Conservation (phyloP, 371 early-diverging fungal genomes). For the Mortierella sp. region DNA sequence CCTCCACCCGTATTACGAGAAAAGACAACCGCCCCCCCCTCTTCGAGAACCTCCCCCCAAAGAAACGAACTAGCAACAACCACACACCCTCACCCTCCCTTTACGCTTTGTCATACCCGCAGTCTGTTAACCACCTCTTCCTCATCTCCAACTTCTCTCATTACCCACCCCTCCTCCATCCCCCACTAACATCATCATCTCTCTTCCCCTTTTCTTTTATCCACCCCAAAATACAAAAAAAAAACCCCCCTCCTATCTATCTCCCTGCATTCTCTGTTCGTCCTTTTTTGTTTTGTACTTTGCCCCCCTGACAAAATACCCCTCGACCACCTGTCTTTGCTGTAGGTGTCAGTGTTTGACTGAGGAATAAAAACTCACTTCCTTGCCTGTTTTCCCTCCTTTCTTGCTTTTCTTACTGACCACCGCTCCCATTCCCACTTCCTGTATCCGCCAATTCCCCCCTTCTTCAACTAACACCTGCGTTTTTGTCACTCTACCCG, state of each 20-base stretch:
- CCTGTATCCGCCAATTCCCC: not conserved
- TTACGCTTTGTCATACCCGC: not conserved
- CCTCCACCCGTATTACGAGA: not conserved
- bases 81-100: not conserved
- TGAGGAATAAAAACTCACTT: not conserved
- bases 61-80: slow-evolving; percentile 10
- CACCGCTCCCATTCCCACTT: not conserved
- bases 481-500: not conserved
- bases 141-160: not conserved
- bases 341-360: not conserved
- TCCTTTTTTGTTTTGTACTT: not conserved
- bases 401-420: not conserved
- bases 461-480: not conserved
- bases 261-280: slow-evolving; percentile 7
- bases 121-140: slow-evolving; percentile 9
- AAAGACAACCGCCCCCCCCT: slow-evolving; percentile 14
- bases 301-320: not conserved
- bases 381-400: not conserved
- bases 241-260: not conserved
- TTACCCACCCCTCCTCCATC: not conserved
- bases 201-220: not conserved
- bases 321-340: not conserved
- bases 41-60: slow-evolving; percentile 3
- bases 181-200: no score
- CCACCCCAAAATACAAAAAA: not conserved